Conservation (phyloP, 2,329 filamentous ascomycete genomes). For the Neurospora crassa region DNA sequence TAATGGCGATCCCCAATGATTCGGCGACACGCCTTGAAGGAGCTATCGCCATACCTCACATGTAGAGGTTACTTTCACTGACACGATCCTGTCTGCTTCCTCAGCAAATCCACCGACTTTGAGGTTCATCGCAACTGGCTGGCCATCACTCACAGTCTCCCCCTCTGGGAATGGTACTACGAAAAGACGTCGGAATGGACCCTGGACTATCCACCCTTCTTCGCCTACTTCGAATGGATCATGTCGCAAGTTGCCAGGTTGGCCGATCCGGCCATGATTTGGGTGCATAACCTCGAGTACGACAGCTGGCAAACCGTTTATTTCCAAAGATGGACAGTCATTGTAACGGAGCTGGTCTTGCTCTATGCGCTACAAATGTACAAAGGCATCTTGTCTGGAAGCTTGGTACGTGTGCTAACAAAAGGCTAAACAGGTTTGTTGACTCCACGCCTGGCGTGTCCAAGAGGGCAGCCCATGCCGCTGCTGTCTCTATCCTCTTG, state of each 20-base stretch:
- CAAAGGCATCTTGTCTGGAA: not conserved
- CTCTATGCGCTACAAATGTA: constrained; percentile 73
- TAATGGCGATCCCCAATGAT: not conserved
- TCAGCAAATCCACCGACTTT: constrained; percentile 95
- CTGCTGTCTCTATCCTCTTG: constrained; percentile 78
- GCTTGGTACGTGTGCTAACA: not conserved
- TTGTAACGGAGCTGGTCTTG: constrained; percentile 74
- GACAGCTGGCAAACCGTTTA: constrained; percentile 90
- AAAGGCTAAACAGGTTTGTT: constrained; percentile 49
- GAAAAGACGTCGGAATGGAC: constrained; percentile 99
- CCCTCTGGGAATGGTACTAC: constrained; percentile 85
- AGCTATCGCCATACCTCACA: not conserved
- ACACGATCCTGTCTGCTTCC: constrained; percentile 3
- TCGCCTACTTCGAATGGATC: constrained; percentile 92
- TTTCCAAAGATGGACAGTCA: constrained; percentile 86
- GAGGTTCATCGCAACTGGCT: constrained; percentile 99
- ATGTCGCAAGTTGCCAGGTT: constrained; percentile 73
- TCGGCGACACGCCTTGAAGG: not conserved
- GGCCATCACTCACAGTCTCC: constrained; percentile 84
- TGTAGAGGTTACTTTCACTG: constrained; percentile 8
- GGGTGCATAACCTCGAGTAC: constrained; percentile 71
- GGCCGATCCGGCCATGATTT: constrained; percentile 72
- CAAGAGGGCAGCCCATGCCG: constrained; percentile 74
- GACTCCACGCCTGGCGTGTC: constrained; percentile 55
- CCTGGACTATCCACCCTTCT: constrained; percentile 96